A percentile compares a stretch with the other conserved stretches of the same genome.
Evolutionary conservation across 352 stramenopile genomes (phyloP).

Genomic region (Phytopythium vexans): DNA sequence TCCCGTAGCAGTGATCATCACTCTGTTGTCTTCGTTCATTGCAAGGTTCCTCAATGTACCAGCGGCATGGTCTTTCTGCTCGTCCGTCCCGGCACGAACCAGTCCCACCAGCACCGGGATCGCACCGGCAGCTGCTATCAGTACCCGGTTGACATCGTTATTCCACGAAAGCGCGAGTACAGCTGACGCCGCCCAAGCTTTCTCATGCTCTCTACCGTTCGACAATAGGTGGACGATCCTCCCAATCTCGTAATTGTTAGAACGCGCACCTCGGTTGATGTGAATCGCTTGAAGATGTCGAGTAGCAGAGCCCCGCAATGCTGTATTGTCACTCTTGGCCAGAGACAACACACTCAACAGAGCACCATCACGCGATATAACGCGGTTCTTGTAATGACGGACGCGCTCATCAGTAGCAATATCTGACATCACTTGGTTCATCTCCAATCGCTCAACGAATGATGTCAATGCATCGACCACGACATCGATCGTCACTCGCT

Average conservation of each 20-base stretch:
- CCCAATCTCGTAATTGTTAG: neutral
- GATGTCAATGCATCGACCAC: conserved; percentile 20
- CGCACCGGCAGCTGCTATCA: neutral
- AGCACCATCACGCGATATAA: neutral
- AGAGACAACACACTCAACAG: neutral
- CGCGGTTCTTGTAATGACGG: neutral
- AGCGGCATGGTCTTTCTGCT: neutral
- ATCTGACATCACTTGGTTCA: neutral
- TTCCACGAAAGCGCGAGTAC: neutral
- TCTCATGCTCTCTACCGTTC: neutral
- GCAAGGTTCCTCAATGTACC: neutral
- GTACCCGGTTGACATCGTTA: neutral
- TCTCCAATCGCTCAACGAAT: conserved; percentile 10
- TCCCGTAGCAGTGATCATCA: neutral
- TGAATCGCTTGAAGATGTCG: neutral
- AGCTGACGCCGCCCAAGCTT: neutral
- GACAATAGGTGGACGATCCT: neutral
- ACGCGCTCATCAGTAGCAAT: neutral
- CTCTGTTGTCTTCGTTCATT: neutral
- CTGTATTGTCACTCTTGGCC: neutral
- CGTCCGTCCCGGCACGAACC: neutral
- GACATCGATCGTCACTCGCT: conserved; percentile 25
- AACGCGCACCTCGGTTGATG: neutral
- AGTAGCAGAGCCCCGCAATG: neutral
- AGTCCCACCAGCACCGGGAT: neutral